Base-by-base conservation (phyloP, 2,329 filamentous ascomycete genomes). In the Verticillium klebahnii region DNA sequence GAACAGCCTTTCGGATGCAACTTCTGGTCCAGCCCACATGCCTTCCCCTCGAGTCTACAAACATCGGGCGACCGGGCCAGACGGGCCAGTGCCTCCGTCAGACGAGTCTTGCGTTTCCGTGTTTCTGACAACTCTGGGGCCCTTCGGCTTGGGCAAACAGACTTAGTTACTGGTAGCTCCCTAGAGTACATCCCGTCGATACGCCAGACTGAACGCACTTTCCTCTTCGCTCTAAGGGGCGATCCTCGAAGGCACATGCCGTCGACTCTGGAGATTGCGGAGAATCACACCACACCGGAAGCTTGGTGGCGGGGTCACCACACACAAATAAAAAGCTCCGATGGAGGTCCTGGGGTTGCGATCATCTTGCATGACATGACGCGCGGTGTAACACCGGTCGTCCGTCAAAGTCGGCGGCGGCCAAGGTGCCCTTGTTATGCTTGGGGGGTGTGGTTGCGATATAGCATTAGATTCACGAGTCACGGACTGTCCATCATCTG, bases 301-400 rank as follows among this genome's bases (percentile, higher is more conserved):
- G 40, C 45, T 61, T 59, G 50, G 60, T 61, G 40, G 40, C 23
- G 40, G 40, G 40, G 40, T 50, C 40, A 50, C n/a, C 40, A 23
- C 64, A 52, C 58, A 62, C 57, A 17, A 62, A 31, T 23, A 31
- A 60, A 61, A 59, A 36, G 58, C 54, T 52, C 61, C 59, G 63
- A 63, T 55, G 50, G 58, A 54, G 54, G 58, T 59, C 40, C n/a
- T 50, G 40, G 40, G 40, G 40, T 50, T 56, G 45, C 62, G 60
- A 64, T 64, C 45, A 64, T 64, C 62, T 63, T 64, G 61, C 64
- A 61, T 58, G 56, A 60, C 25, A 29, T 31, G 23, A 50, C 40
- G 23, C 57, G 37, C 57, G 17, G 23, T 45, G 57, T 29, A 45
- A 40, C 36, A n/a, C 57, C 19, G 32, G 29, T 36, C 19, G 17